These are phyloP conservation scores for Diversispora eburnea DNA, from an alignment of 192 early-diverging fungal genomes.

Conservation along the genomic window DNA sequence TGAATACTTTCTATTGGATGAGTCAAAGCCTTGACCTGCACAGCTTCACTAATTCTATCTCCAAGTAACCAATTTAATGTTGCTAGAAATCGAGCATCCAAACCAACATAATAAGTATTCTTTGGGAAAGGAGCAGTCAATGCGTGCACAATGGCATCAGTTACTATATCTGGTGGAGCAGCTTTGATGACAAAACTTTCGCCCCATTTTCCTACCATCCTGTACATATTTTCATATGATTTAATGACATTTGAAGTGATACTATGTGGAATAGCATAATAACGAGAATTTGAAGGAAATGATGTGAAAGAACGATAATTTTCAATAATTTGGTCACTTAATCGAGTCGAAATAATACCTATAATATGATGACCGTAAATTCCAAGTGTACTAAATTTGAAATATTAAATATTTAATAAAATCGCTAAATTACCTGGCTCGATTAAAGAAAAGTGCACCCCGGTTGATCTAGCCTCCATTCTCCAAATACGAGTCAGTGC, in stretches of 20 bases:
- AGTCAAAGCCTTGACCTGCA: slow-evolving; percentile 7
- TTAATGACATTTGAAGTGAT: slow-evolving; percentile 1
- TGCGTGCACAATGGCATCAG: slow-evolving; percentile 23
- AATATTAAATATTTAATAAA: not conserved
- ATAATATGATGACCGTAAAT: not conserved
- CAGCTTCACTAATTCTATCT: slow-evolving; percentile 16
- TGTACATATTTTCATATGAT: slow-evolving; percentile 12
- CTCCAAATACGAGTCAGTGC: slow-evolving; percentile 17
- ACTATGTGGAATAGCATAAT: slow-evolving; percentile 2
- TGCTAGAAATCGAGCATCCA: slow-evolving; percentile 18
- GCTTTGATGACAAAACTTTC: not conserved
- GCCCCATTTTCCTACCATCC: slow-evolving; percentile 1
- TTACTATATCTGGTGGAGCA: slow-evolving; percentile 7
- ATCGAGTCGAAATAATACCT: slow-evolving; percentile 16
- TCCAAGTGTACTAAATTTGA: not conserved
- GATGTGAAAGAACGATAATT: slow-evolving; percentile 6
- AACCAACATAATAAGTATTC: slow-evolving; percentile 30
- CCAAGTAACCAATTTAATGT: slow-evolving; percentile 16
- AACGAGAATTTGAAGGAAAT: not conserved
- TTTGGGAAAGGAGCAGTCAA: slow-evolving; percentile 24
- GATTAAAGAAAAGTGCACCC: slow-evolving; percentile 5
- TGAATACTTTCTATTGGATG: not conserved
- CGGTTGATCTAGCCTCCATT: slow-evolving; percentile 13
- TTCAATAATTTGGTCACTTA: not conserved
- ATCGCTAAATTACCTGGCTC: slow-evolving; percentile 18